These are phyloP conservation scores for Epichloe bromicola DNA, from an alignment of 2,329 filamentous ascomycete species.

Conservation along the genomic window DNA sequence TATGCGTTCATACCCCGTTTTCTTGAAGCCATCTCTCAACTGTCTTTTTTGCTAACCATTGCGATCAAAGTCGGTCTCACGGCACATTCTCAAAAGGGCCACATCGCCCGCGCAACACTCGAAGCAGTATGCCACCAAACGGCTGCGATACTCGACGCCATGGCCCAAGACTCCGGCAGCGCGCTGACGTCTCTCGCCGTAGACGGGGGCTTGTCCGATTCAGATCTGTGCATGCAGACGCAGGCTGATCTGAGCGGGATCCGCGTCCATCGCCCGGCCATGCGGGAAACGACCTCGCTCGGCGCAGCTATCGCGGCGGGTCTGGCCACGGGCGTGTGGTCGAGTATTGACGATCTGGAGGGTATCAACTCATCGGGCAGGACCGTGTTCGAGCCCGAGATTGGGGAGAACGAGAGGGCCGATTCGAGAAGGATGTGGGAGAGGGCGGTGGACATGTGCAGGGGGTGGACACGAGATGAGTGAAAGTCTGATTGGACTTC, in stretches of 20 bases:
- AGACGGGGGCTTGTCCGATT: constrained; percentile 82
- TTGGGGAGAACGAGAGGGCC: constrained; percentile 29
- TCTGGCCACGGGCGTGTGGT: constrained; percentile 72
- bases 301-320: constrained; percentile 83
- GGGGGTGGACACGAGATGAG: constrained; percentile 36
- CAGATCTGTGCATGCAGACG: constrained; percentile 80
- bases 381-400: constrained; percentile 56
- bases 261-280: constrained; percentile 68
- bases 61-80: constrained; percentile 57
- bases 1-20: constrained; percentile 23
- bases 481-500: not conserved
- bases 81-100: constrained; percentile 70
- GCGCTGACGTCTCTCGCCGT: constrained; percentile 64
- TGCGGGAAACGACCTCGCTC: constrained; percentile 83
- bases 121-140: constrained; percentile 91
- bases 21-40: no score
- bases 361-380: constrained; percentile 59
- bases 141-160: constrained; percentile 80
- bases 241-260: constrained; percentile 79
- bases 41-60: not conserved
- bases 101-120: constrained; percentile 79
- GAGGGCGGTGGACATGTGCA: constrained; percentile 45
- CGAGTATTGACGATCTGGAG: constrained; percentile 58
- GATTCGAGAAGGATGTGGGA: constrained; percentile 39
- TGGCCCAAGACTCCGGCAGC: constrained; percentile 75